Evolutionary conservation across 345 rosid species (phyloP), one percentile per base, ranked within the genome.

Genomic region (Boechera retrofracta): DNA sequence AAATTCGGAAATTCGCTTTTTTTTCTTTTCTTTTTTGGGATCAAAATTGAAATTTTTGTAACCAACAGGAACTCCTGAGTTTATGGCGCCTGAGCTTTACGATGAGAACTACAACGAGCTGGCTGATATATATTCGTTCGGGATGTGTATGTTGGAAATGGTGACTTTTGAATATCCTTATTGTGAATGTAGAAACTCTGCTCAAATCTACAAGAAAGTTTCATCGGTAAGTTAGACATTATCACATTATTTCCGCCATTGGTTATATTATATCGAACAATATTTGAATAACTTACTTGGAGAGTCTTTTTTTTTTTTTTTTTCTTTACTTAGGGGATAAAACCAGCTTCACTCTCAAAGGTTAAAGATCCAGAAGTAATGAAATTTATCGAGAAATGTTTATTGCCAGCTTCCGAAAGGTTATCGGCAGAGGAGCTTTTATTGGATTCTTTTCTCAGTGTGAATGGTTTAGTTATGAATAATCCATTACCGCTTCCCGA

Each of bases 141-240:
- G 97, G 36, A 86, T 91, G 97, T 89, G 97, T 83, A 86, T 91
- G 87, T 74, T 91, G 62, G 94, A 91, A 83, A 84, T 91, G 92
- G 92, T 86, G 48, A 91, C 97, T 35, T 87, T 89, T 80, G 94
- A 89, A 73, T 87, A 87, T 76, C 97, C 97, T 16, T 91, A 91
- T 57, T 84, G 89, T 51, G 92, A 89, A 80, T 91, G 92, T 82
- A 84, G 56, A 73, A 91, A 89, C 80, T 87, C 92, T 11, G 97
- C 94, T 47, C 94, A 91, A 82, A 91, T 91, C 71, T 91, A 91
- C 82, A 88, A 86, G 89, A 91, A 89, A 81, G 94, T 91, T 53
- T 83, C 97, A 62, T 85, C 87, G 61, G 97, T 91, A 81, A 82
- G 92, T 75, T 39, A 16, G 10, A 57, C 53, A 38, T 39, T 77